Evolutionary conservation across 495 filamentous ascomycete species (phyloP).

Genomic region (Cladorrhinum samala): DNA sequence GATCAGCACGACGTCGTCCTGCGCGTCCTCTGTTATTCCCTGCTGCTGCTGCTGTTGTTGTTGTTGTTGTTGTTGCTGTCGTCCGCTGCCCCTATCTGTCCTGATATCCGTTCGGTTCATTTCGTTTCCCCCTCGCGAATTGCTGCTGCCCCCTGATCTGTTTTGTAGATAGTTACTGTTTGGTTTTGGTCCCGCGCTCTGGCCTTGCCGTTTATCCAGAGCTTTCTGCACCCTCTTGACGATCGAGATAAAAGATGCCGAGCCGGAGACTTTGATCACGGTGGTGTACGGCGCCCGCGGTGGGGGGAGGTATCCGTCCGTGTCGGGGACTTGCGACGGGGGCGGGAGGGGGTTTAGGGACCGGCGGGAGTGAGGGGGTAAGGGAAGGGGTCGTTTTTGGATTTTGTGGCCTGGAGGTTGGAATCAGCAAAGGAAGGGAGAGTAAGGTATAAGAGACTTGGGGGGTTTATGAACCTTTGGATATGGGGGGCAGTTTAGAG

Average conservation of each 20-base stretch:
- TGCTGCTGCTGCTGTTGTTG: not conserved
- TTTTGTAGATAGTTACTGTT: conserved; percentile 33
- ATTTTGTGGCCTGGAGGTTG: conserved; percentile 19
- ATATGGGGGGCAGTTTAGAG: not conserved
- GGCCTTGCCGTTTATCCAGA: conserved; percentile 61
- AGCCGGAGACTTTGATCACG: conserved; percentile 70
- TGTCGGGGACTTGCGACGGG: conserved; percentile 53
- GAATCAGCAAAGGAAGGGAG: too few species aligned
- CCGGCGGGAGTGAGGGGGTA: conserved; percentile 4
- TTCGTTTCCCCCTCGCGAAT: too few species aligned
- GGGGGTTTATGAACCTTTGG: not conserved
- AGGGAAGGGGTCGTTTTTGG: conserved; percentile 24
- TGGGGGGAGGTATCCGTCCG: conserved; percentile 55
- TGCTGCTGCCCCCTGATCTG: conserved; percentile 39
- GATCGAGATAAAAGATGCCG: conserved; percentile 72
- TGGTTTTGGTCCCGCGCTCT: conserved; percentile 17
- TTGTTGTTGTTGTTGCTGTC: conserved; percentile 14
- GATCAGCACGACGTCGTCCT: conserved; percentile 61
- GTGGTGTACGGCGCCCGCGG: conserved; percentile 45
- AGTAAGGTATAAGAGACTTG: too few species aligned
- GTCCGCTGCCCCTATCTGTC: too few species aligned
- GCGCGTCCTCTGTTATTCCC: conserved; percentile 12
- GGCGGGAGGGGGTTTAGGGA: conserved; percentile 2
- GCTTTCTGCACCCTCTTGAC: conserved; percentile 74
- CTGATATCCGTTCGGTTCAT: too few species aligned